phyloP scores from a whole-genome alignment of 1,284 basidiomycete genomes.

The Irpex sp. region DNA sequence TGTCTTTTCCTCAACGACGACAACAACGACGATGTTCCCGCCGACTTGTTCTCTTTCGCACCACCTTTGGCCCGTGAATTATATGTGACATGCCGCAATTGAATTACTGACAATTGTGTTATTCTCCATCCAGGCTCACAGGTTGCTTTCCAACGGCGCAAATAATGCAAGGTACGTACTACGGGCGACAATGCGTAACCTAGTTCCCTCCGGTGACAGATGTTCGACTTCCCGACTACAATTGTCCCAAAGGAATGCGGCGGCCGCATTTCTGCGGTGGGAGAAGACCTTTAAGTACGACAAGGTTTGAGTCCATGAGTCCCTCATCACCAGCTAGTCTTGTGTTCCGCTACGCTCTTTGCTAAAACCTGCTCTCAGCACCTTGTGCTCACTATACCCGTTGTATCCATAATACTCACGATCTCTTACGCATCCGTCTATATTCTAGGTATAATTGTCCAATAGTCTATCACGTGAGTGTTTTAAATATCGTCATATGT shows the following conservation, averaged over 20 bases:
- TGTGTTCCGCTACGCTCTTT: conserved; percentile 6
- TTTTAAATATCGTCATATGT: background rate
- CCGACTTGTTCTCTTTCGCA: background rate
- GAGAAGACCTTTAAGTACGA: background rate
- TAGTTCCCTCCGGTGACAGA: background rate
- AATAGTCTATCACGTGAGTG: background rate
- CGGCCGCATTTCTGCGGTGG: conserved; percentile 8
- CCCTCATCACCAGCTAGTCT: conserved; percentile 17
- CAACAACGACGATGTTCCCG: background rate
- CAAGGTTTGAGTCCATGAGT: background rate
- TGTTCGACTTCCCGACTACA: conserved; percentile 6
- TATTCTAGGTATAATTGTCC: background rate
- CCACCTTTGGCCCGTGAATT: background rate
- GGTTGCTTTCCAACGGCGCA: background rate
- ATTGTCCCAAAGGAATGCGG: conserved; percentile 9
- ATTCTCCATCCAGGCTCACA: background rate
- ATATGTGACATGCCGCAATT: background rate
- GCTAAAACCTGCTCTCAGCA: background rate
- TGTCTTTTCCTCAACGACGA: background rate
- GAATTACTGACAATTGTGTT: background rate
- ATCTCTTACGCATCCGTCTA: background rate
- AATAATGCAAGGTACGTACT: background rate
- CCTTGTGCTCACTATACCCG: background rate
- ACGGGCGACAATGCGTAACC: conserved; percentile 7
- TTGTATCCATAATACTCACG: background rate